phyloP scores from a whole-genome alignment of 371 early-diverging fungal genomes.

The Mucor circinelloides region DNA sequence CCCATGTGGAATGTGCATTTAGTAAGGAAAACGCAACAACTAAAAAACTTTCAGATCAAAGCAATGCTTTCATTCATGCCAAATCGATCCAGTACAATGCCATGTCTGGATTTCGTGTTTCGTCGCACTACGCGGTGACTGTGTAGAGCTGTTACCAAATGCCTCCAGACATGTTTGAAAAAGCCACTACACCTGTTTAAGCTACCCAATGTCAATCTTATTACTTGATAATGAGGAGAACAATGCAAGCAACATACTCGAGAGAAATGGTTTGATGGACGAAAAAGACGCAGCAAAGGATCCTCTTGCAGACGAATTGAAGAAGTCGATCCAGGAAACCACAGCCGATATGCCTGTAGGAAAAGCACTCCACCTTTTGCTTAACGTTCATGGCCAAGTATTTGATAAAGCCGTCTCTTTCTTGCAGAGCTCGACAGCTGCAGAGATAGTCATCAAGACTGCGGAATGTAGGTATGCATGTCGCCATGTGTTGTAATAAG shows the following conservation, averaged over 20 bases:
- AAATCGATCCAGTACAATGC: background rate
- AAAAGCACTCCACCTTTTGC: slow-evolving; percentile 20
- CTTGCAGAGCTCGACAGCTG: background rate
- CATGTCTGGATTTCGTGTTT: background rate
- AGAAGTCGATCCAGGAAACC: background rate
- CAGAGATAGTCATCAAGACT: background rate
- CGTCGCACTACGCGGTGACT: background rate
- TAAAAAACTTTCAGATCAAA: no score
- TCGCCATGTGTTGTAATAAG: background rate
- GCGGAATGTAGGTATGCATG: slow-evolving; percentile 12
- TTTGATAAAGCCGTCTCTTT: slow-evolving; percentile 14
- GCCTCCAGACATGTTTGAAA: background rate
- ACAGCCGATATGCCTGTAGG: slow-evolving; percentile 14
- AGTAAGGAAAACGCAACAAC: no score
- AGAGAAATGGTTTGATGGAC: background rate
- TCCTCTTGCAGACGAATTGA: background rate
- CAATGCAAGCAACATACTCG: background rate
- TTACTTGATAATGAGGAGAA: background rate
- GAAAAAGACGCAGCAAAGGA: background rate
- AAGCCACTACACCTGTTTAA: background rate
- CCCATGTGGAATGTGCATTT: no score
- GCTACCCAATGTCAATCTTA: background rate
- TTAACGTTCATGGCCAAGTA: slow-evolving; percentile 12
- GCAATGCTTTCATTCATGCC: no score
- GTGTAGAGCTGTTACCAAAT: background rate